Conservation (phyloP, 2,329 filamentous ascomycete genomes). For the Leptographium radiaticola region DNA sequence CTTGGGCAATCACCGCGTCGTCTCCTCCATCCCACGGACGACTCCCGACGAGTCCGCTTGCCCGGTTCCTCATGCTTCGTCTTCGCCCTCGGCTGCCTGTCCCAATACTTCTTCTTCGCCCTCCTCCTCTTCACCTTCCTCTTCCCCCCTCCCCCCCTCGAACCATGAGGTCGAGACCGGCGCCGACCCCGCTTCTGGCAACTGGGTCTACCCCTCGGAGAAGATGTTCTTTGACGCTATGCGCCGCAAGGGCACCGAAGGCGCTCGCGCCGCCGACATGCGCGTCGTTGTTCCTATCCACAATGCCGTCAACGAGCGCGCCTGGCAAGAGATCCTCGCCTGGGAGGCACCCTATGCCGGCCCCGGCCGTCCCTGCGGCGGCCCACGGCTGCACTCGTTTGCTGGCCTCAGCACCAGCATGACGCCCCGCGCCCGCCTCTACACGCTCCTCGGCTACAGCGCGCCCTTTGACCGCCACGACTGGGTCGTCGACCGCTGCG, state of each 20-base stretch:
- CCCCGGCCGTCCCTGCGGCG: constrained; percentile 45
- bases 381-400: constrained; percentile 75
- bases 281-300: constrained; percentile 89
- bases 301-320: constrained; percentile 95
- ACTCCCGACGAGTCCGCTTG: neutral
- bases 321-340: constrained; percentile 79
- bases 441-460: constrained; percentile 76
- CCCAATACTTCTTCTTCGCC: too few species aligned
- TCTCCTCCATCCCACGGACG: constrained; percentile 64
- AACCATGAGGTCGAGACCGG: constrained; percentile 73
- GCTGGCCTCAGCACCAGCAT: constrained; percentile 55
- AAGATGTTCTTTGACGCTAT: constrained; percentile 98
- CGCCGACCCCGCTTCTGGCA: constrained; percentile 55
- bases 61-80: constrained; percentile 9
- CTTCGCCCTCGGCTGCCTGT: neutral
- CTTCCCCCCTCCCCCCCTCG: neutral
- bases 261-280: constrained; percentile 62
- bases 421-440: constrained; percentile 73
- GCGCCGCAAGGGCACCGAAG: constrained; percentile 75
- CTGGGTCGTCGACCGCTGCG: constrained; percentile 92
- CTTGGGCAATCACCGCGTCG: constrained; percentile 53
- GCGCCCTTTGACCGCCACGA: constrained; percentile 92
- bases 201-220: constrained; percentile 96
- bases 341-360: constrained; percentile 64
- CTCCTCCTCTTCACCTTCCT: neutral